Base-by-base conservation (phyloP, 2,329 filamentous ascomycete species). In the Verticillium tricorpus region DNA sequence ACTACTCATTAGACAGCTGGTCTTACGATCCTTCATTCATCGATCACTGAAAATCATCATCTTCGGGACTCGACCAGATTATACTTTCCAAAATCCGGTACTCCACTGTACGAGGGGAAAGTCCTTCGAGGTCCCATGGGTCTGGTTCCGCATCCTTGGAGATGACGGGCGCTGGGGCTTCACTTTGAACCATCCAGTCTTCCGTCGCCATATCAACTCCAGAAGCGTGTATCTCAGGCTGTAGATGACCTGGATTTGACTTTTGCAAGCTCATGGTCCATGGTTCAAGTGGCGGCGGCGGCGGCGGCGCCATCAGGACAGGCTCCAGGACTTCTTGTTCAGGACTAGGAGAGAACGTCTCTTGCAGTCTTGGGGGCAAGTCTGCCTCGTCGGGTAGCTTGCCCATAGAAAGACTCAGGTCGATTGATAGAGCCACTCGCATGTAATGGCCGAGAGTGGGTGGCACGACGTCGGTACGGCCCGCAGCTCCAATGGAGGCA, bases 41-140 rank as follows among this genome's bases (percentile, higher is more conserved):
- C 34, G 34, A 8, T 35, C 14, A 35, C 34, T 35, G 34, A 35
- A 35, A 35, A 14, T 35, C 14, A 11, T 35, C 34, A 35, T 35
- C 34, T 14, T 35, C 34, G 14, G 28, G 32, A 37, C 55, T 32
- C 17, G 55, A 57, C 55, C 55, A 57, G 9, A 57, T 57, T 8
- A 57, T 57, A n/a, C 55, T 57, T 25, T 57, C 55, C 32, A 57
- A 25, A 8, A 57, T 57, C 28, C 28, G n/a, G n/a, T 57, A 57
- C 9, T 57, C 55, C n/a, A 31, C 28, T 6, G 28, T 37, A 1
- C 55, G 11, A 5, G 55, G 55, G 6, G 55, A 57, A 37, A 57
- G 55, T 14, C 28, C 55, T 19, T 32, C 55, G 17, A 57, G 34
- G 31, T 37, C 28, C 55, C 55, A 57, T 11, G 14, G 28, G 14